Evolutionary conservation across 164 flowering plant genomes (phyloP).

Genomic region (Akebia trifoliata): DNA sequence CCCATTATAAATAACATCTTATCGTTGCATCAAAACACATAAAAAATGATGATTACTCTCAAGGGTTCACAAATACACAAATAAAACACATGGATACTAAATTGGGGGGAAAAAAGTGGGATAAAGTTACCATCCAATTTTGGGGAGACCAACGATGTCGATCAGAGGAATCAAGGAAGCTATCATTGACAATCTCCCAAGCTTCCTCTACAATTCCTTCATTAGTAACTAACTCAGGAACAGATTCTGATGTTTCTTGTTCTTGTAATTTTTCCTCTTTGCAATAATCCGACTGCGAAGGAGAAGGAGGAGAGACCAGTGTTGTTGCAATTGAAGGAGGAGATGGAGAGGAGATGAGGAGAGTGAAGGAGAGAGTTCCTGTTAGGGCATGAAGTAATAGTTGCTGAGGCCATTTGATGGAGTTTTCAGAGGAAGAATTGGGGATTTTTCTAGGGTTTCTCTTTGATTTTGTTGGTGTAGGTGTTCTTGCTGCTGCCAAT

Average conservation of each 20-base stretch:
- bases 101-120: neutral
- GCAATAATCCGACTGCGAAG: constrained; percentile 24
- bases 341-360: constrained; percentile 33
- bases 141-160: constrained; percentile 71
- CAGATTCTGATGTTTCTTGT: constrained; percentile 5
- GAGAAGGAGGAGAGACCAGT: constrained; percentile 12
- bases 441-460: neutral
- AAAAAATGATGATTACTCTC: too few relatives aligned
- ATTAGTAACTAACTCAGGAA: constrained; percentile 40
- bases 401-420: constrained; percentile 23
- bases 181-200: constrained; percentile 85
- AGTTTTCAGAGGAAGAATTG: neutral
- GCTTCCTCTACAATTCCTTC: constrained; percentile 85
- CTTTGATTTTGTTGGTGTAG: neutral
- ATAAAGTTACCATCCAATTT: constrained; percentile 55
- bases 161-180: constrained; percentile 52
- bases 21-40: too few relatives aligned
- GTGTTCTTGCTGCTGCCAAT: neutral
- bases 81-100: too few relatives aligned
- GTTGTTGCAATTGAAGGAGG: constrained; percentile 20
- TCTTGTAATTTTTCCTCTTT: constrained; percentile 23
- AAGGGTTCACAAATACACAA: too few relatives aligned
- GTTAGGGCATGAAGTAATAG: constrained; percentile 28
- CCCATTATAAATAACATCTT: too few relatives aligned
- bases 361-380: constrained; percentile 42